Evolutionary conservation across 306 rosid genomes (phyloP).

Genomic region (Bauhinia variegata): DNA sequence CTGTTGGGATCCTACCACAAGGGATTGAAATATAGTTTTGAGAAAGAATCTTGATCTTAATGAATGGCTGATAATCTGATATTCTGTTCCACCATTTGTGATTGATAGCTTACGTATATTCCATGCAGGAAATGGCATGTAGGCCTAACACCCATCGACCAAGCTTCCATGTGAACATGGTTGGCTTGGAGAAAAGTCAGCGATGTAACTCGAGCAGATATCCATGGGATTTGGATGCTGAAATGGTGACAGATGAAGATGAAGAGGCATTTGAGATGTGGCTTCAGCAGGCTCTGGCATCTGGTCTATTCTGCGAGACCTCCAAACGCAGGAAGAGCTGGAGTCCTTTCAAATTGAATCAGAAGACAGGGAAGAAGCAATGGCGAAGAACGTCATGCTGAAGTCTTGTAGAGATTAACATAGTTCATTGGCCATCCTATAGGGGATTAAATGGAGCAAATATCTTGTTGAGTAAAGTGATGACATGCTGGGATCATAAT

Average conservation of each 20-base stretch:
- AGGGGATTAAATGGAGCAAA: conserved; percentile 34
- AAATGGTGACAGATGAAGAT: conserved; percentile 94
- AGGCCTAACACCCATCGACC: conserved; percentile 97
- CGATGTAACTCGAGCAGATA: conserved; percentile 78
- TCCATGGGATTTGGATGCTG: conserved; percentile 97
- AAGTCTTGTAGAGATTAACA: conserved; percentile 1
- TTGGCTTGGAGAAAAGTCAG: conserved; percentile 88
- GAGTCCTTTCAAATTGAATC: conserved; percentile 92
- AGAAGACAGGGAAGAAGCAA: conserved; percentile 84
- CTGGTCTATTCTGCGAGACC: conserved; percentile 87
- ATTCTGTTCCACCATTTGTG: not conserved
- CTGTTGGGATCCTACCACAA: not conserved
- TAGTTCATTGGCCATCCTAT: conserved; percentile 37
- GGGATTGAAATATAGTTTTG: conserved; percentile 14
- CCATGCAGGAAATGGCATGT: conserved; percentile 93
- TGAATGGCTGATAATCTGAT: not conserved
- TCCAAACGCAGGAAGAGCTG: conserved; percentile 95
- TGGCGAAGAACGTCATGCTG: conserved; percentile 93
- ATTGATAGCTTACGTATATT: conserved; percentile 27
- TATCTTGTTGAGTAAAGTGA: conserved; percentile 30
- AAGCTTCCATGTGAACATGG: conserved; percentile 98
- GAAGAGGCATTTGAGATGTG: conserved; percentile 92
- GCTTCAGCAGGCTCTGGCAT: conserved; percentile 97
- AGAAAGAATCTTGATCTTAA: not conserved
- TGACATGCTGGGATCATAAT: conserved; percentile 35